A percentile compares a stretch with the other conserved stretches of the same genome.
Evolutionary conservation across 2,329 filamentous ascomycete genomes (phyloP).

Genomic region (Diaporthe sp.): DNA sequence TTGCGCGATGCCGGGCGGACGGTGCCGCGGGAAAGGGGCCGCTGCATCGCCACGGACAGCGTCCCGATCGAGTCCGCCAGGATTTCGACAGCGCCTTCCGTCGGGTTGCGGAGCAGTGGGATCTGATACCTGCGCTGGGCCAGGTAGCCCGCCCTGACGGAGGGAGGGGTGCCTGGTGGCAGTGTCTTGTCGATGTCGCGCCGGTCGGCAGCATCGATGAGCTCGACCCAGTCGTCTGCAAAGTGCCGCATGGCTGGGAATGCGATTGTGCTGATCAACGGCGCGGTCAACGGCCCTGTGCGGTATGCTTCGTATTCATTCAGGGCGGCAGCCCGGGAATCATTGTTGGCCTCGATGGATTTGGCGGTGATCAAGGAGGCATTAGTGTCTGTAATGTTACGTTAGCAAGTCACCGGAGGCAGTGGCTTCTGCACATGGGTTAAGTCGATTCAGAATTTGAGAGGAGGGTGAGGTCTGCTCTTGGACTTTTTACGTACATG

Average conservation of each 20-base stretch:
- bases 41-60: conserved; percentile 44
- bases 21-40: conserved; percentile 55
- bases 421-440: background rate
- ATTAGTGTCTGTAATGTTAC: conserved; percentile 41
- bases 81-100: conserved; percentile 48
- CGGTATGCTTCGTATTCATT: conserved; percentile 45
- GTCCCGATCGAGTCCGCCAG: conserved; percentile 47
- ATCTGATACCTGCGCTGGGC: conserved; percentile 48
- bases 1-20: conserved; percentile 65
- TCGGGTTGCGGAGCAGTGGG: conserved; percentile 54
- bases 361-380: conserved; percentile 42
- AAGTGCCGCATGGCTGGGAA: conserved; percentile 45
- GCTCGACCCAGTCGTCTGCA: conserved; percentile 39
- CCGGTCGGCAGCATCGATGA: conserved; percentile 39
- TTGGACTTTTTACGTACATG: conserved; percentile 44
- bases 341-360: conserved; percentile 41
- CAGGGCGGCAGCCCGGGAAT: conserved; percentile 36
- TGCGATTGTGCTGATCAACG: conserved; percentile 46
- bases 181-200: conserved; percentile 34
- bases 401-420: conserved; percentile 1
- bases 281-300: conserved; percentile 46
- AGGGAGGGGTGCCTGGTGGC: conserved; percentile 37
- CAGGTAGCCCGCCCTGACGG: conserved; percentile 44
- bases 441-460: background rate
- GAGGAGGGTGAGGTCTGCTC: background rate